Evolutionary conservation across 176 grass and related monocot genomes (phyloP).

Genomic region (Eleusine coracana): DNA sequence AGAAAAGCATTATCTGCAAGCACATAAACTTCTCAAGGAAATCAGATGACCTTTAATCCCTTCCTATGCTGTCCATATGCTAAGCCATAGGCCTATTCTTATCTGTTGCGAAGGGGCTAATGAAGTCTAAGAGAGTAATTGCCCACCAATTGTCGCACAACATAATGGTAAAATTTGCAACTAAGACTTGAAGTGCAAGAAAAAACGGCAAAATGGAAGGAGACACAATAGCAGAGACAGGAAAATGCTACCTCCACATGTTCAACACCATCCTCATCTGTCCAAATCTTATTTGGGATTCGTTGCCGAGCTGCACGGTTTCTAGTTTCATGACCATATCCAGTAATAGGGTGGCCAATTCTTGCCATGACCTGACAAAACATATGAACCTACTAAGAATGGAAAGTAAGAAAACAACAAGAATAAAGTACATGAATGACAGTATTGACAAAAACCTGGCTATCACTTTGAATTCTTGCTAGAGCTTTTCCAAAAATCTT

Average conservation of each 20-base stretch:
- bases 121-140: constrained; percentile 14
- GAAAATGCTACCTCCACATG: constrained; percentile 79
- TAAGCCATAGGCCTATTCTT: neutral
- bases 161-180: constrained; percentile 22
- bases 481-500: constrained; percentile 96
- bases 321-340: constrained; percentile 95
- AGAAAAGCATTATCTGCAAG: constrained; percentile 8
- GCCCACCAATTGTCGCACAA: neutral
- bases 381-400: constrained; percentile 20
- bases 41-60: constrained; percentile 1
- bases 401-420: constrained; percentile 27
- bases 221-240: constrained; percentile 1
- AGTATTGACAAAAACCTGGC: constrained; percentile 51
- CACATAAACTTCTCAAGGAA: constrained; percentile 14
- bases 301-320: constrained; percentile 89
- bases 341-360: constrained; percentile 93
- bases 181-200: constrained; percentile 3
- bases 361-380: constrained; percentile 63
- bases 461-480: constrained; percentile 82
- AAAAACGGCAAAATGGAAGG: constrained; percentile 13
- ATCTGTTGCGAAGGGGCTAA: constrained; percentile 30
- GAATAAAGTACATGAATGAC: neutral
- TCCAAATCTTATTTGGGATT: constrained; percentile 89
- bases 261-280: constrained; percentile 92
- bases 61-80: neutral